Conservation (phyloP, 371 early-diverging fungal genomes). For the Dinochytrium kinnereticum region DNA sequence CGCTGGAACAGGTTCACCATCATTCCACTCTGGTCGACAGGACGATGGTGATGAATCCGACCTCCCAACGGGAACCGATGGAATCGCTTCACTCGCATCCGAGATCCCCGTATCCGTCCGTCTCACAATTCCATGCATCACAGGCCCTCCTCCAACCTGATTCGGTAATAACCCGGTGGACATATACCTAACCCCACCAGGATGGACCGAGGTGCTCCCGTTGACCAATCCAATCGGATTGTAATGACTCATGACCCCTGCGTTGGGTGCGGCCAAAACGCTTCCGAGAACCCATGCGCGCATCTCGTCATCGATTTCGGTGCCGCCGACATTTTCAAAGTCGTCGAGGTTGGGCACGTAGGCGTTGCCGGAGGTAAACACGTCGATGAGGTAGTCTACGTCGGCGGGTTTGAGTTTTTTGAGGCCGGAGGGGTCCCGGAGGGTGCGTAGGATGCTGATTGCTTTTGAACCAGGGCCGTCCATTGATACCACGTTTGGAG, state of each 20-base stretch:
- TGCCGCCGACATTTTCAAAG: slow-evolving; percentile 19
- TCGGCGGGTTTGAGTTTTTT: slow-evolving; percentile 25
- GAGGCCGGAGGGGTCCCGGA: background rate
- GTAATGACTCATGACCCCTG: too few relatives aligned
- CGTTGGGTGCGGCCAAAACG: slow-evolving; percentile 21
- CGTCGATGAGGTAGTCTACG: slow-evolving; percentile 40
- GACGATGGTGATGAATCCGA: slow-evolving; percentile 2
- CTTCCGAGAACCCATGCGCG: slow-evolving; percentile 30
- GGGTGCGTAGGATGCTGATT: slow-evolving; percentile 28
- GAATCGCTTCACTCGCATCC: background rate
- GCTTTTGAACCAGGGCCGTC: slow-evolving; percentile 34
- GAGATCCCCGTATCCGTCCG: background rate
- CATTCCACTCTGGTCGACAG: background rate
- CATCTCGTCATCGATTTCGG: slow-evolving; percentile 31
- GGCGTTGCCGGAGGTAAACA: slow-evolving; percentile 28
- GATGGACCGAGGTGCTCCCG: too few relatives aligned
- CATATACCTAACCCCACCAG: too few relatives aligned
- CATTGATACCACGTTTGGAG: background rate
- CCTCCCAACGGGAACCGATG: background rate
- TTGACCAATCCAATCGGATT: background rate
- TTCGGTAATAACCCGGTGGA: background rate
- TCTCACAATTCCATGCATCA: background rate
- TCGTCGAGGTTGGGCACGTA: slow-evolving; percentile 31
- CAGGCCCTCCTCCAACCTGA: background rate
- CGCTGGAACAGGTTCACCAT: background rate